Base-by-base conservation (phyloP, 495 filamentous ascomycete genomes). In the Polyplosphaeria fusca region DNA sequence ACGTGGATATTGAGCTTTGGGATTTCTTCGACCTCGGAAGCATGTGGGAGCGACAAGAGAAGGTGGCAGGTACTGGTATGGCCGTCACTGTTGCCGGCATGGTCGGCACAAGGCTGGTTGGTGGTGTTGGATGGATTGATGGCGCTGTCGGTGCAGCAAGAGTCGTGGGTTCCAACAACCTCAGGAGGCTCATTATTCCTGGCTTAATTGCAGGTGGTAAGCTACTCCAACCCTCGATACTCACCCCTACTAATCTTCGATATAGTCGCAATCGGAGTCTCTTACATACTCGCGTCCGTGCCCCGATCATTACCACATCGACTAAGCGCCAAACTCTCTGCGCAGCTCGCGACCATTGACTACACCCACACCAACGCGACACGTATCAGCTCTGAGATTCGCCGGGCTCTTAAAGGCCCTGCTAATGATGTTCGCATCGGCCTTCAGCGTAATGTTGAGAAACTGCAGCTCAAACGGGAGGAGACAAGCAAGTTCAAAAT, bases 51-150 rank as follows among this genome's bases (percentile, higher is more conserved):
- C 78, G 82, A 43, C 91, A 98, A 68, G 94, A 98, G 75, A 96
- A 97, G 74, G 74, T 93, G 37, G 91, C 89, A 13, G 89, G 90
- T 32, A 90, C 90, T 24, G 83, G 93, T 57, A 87, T 97, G 85
- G 92, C 94, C 35, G 77, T 98, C 71, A 97, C 93, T 1, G 83
- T 92, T 25, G 88, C 86, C n/a, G 89, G 89, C 53, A 85, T 93
- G 18, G 76, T 96, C 9, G 89, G 91, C 45, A 81, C 85, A 12
- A 80, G 91, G 32, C 76, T 91, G 55, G 74, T 97, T 40, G 88
- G 92, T 58, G 84, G 91, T 45, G 80, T 88, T 66, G 83, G 87
- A 48, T 96, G 92, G 87, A 73, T 96, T 47, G 93, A 97, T 68
- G 88, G 91, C 51, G 83, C 86, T 3, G 71, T 96, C 27, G 89